Evolutionary conservation across 495 filamentous ascomycete species (phyloP), one percentile per base, ranked within the genome.

Genomic region (Pyrenula aspistea): DNA sequence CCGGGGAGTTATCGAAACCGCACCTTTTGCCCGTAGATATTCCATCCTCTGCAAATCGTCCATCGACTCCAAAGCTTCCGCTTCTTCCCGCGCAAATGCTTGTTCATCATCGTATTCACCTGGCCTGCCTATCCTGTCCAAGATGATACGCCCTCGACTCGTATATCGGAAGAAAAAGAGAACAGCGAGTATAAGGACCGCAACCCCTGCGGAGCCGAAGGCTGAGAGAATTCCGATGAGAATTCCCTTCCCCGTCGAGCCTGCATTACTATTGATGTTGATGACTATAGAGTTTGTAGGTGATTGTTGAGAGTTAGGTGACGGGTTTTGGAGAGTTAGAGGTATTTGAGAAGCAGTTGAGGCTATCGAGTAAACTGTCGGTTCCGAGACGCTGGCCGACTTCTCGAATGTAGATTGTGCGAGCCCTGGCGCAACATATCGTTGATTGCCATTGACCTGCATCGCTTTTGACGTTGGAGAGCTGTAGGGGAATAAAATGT

Each of bases 41-140:
- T 97, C 94, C 25, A 83, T 83, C 70, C 87, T 79, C 65, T 89
- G 83, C 62, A 96, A 72, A 61, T 98, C 93, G 72, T 96, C 93
- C 94, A 97, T 97, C 55, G 77, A 77, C 73, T 95, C 94, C 66
- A 98, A 69, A 56, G 94, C 93, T 68, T 94, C 90, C 24, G 88
- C 90, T 81, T 98, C 93, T 71, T 97, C 93, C 60, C 87, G 82
- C 59, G 81, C 78, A 70, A 91, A 94, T 24, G 87, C 86, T 68
- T 96, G 91, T 68, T 97, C 93, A 73, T 98, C 93, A 70, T 98
- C 93, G 74, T 87, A 98, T 71, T 96, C 93, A 59, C 93, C 93
- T 1, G 93, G 92, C 56, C 94, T 79, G 48, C 89, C 91, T 67
- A 98, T 87, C 60, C 91, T 84, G 73, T 97, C 92, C 59, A 98